Base-by-base conservation (phyloP, 1,139 yeast species). In the Nakaseomyces nivariensis region DNA sequence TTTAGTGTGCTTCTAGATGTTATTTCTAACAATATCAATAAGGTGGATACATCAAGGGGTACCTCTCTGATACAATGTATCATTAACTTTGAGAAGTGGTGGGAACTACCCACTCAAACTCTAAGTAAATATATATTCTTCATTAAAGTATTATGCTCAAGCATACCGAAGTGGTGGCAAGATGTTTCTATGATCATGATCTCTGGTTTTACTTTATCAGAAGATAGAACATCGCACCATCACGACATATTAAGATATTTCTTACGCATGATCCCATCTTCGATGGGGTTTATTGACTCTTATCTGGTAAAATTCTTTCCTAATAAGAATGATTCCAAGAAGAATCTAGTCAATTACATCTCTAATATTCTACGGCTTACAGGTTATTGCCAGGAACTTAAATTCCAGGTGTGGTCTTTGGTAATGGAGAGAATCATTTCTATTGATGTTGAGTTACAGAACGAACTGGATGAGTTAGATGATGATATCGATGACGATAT, bases 381-480 rank as follows among this genome's bases (percentile, higher is more conserved):
- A 31, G 72, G 73, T 9, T 90, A 90, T 64, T 85, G 92, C 56
- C 79, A 81, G 4, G 96, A 88, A 58, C 71, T 88, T 55, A 78
- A 81, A 57, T 77, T 78, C 56, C 79, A 80, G 49, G 75, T 86
- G 6, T 90, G 97, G 97, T 83, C 84, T 31, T 68, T 87, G 51
- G 74, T 90, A 25, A 72, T 88, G 43, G 96, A 90, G 65, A 78
- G 81, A 56, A 76, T 87, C 50, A 88, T 92, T 53, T 86, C 88
- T 58, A 72, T 92, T 44, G 98, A 92, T 67, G 96, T 90, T n/a
- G 97, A 89, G 66, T 72, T 90, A 53, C 96, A 88, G 62, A 89
- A 87, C 60, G 95, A 85, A 60, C 69, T 86, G 54, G 96, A 87
- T 57, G 95, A 87, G 56, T 72, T 84, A 50, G 96, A 87, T 61